Evolutionary conservation across 139 green algal species (phyloP).

Genomic region (Nannochloris sp.): DNA sequence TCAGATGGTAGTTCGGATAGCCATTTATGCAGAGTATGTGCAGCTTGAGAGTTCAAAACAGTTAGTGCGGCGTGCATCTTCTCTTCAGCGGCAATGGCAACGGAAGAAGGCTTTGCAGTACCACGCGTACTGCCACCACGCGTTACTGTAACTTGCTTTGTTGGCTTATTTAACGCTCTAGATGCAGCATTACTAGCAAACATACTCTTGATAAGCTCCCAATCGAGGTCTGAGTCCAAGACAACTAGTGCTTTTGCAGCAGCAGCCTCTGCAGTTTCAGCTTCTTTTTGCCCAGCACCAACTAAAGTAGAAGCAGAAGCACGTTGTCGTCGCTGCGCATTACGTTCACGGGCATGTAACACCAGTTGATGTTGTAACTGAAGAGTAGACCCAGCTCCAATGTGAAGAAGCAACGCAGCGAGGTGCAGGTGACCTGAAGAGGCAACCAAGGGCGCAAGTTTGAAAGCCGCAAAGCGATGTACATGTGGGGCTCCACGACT

Average conservation of each 20-base stretch:
- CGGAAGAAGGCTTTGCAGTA: neutral
- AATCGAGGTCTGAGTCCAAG: constrained; percentile 3
- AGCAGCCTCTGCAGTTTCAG: neutral
- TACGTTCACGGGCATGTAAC: constrained; percentile 12
- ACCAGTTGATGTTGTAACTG: constrained; percentile 24
- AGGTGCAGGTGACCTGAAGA: constrained; percentile 25
- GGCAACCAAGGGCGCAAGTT: constrained; percentile 6
- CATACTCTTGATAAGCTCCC: neutral
- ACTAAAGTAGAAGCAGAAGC: neutral
- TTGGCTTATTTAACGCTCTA: no score
- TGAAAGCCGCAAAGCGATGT: constrained; percentile 11
- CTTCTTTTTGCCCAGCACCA: neutral
- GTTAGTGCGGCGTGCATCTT: neutral
- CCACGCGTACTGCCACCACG: no score
- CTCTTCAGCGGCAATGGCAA: neutral
- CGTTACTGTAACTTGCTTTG: no score
- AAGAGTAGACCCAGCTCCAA: constrained; percentile 24
- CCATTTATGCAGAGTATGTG: constrained; percentile 5
- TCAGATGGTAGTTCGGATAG: constrained; percentile 5
- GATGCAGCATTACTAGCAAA: no score
- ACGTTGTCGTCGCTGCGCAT: neutral
- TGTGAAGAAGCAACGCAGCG: constrained; percentile 40
- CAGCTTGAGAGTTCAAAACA: neutral
- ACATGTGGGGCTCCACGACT: neutral
- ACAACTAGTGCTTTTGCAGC: neutral